Conservation (phyloP, 1,284 basidiomycete genomes). For the Boletus smithii region DNA sequence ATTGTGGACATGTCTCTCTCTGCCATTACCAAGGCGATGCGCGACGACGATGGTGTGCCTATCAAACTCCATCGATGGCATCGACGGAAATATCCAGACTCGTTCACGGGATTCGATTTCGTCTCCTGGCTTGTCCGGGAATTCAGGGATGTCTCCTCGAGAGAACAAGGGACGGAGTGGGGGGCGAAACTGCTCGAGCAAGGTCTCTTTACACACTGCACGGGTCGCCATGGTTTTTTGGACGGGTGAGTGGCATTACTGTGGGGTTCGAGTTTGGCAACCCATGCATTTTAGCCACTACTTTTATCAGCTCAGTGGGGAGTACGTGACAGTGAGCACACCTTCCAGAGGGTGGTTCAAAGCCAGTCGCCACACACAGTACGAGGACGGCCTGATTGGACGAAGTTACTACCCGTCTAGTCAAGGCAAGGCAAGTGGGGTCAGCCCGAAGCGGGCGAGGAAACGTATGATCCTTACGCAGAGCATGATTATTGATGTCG, state of each 20-base stretch:
- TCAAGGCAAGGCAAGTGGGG: constrained; percentile 35
- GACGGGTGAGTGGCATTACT: constrained; percentile 61
- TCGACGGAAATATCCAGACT: constrained; percentile 61
- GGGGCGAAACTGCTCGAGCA: constrained; percentile 72
- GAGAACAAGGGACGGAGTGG: constrained; percentile 78
- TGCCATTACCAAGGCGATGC: constrained; percentile 73
- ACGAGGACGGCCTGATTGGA: constrained; percentile 38
- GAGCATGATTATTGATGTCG: constrained; percentile 84
- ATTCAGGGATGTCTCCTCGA: constrained; percentile 78
- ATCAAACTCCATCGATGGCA: constrained; percentile 82
- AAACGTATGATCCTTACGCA: constrained; percentile 80
- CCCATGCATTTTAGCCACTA: constrained; percentile 58
- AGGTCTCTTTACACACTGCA: constrained; percentile 81
- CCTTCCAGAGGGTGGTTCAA: constrained; percentile 65
- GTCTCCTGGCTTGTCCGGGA: constrained; percentile 85
- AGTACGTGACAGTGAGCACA: constrained; percentile 67
- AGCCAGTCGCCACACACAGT: constrained; percentile 39
- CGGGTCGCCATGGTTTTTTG: constrained; percentile 74
- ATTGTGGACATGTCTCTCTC: constrained; percentile 60
- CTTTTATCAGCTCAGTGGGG: constrained; percentile 79
- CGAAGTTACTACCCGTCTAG: constrained; percentile 40
- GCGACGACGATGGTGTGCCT: constrained; percentile 71
- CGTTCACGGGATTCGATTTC: constrained; percentile 84
- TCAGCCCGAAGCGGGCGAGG: constrained; percentile 46
- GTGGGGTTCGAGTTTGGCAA: constrained; percentile 2